Evolutionary conservation across 2,329 filamentous ascomycete species (phyloP).

Genomic region (Claviceps monticola): DNA sequence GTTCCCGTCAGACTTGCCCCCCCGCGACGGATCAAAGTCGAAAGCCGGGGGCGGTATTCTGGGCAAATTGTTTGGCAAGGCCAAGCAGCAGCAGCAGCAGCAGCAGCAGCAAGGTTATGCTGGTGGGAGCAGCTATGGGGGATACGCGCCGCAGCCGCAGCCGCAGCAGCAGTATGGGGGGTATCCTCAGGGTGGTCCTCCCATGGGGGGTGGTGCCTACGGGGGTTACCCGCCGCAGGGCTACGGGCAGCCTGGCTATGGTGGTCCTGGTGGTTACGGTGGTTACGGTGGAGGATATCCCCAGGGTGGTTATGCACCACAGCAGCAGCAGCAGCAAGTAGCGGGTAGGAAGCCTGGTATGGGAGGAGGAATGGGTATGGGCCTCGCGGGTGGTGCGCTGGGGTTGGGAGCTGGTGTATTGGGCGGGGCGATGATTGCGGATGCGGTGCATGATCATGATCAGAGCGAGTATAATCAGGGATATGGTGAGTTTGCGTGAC

Average conservation of each 20-base stretch:
- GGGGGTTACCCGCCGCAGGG: constrained; percentile 5
- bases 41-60: constrained; percentile 28
- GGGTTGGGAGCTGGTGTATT: constrained; percentile 71
- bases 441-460: constrained; percentile 50
- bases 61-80: constrained; percentile 39
- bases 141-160: neutral
- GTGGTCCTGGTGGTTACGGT: constrained; percentile 18
- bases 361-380: constrained; percentile 32
- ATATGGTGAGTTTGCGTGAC: constrained; percentile 19
- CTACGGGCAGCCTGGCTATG: constrained; percentile 16
- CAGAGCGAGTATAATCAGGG: constrained; percentile 40
- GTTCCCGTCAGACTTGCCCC: constrained; percentile 28
- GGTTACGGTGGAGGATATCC: constrained; percentile 5
- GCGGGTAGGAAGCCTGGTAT: constrained; percentile 28
- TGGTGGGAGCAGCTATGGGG: constrained; percentile 7
- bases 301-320: constrained; percentile 15
- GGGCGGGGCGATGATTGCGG: constrained; percentile 58
- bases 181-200: neutral
- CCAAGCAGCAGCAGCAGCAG: constrained; percentile 14
- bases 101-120: constrained; percentile 9
- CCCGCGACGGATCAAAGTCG: constrained; percentile 25
- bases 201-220: constrained; percentile 5
- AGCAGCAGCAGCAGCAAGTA: constrained; percentile 14
- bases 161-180: constrained; percentile 3
- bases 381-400: constrained; percentile 60